Evolutionary conservation across 176 grass and related monocot genomes (phyloP).

Genomic region (Guadua angustifolia): DNA sequence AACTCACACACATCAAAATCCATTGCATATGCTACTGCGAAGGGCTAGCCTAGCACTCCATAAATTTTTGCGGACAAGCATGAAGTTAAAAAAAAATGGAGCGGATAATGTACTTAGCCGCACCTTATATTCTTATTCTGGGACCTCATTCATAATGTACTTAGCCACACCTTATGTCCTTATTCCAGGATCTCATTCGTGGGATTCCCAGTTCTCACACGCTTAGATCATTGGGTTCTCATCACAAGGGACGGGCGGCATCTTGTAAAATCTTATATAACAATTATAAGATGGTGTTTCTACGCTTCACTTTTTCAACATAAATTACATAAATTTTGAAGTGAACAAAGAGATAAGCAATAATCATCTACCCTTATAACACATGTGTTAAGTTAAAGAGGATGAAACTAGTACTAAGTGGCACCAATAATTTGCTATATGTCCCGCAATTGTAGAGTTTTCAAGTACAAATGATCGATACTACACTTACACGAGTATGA

Average conservation of each 20-base stretch:
- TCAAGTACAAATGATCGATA: not conserved
- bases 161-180: not conserved
- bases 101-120: not conserved
- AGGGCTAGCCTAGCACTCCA: not conserved
- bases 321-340: no score
- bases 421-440: not conserved
- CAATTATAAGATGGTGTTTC: not conserved
- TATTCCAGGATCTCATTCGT: slow-evolving; percentile 15
- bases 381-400: not conserved
- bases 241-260: not conserved
- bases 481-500: not conserved
- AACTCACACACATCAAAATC: not conserved
- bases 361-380: not conserved
- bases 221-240: not conserved
- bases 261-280: not conserved
- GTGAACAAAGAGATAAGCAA: no score
- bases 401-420: not conserved
- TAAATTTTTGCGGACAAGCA: not conserved
- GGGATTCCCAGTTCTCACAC: not conserved
- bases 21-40: not conserved
- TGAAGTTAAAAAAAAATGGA: not conserved
- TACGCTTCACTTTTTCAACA: no score
- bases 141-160: no score
- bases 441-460: no score
- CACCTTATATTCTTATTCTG: not conserved